These are phyloP conservation scores for Saturnispora ahearnii DNA, from an alignment of 805 yeast species.

Conservation along the genomic window DNA sequence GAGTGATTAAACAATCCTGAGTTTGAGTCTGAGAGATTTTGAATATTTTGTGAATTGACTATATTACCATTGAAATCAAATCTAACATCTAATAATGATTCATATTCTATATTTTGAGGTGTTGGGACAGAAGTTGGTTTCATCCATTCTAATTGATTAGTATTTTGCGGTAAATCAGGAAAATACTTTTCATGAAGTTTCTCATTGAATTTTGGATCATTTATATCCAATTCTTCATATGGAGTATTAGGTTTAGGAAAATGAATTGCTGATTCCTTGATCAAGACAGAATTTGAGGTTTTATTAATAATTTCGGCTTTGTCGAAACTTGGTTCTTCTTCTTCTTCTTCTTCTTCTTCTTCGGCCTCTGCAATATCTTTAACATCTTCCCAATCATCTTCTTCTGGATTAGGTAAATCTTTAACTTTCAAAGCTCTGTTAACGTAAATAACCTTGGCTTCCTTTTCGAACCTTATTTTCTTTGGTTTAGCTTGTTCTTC, in stretches of 20 bases:
- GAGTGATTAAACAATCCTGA: slow-evolving; percentile 90
- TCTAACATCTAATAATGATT: slow-evolving; percentile 59
- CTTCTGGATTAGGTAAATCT: slow-evolving; percentile 9
- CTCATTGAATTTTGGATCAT: slow-evolving; percentile 71
- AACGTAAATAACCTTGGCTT: slow-evolving; percentile 26
- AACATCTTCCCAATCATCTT: slow-evolving; percentile 41
- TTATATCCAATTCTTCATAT: slow-evolving; percentile 37
- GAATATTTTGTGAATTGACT: slow-evolving; percentile 32
- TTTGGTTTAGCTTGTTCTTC: slow-evolving; percentile 13
- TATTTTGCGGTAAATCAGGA: slow-evolving; percentile 82
- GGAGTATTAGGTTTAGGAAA: slow-evolving; percentile 47
- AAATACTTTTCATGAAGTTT: slow-evolving; percentile 77
- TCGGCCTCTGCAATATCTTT: slow-evolving; percentile 40
- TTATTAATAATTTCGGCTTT: slow-evolving; percentile 31
- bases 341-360: slow-evolving; percentile 6
- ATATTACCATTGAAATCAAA: slow-evolving; percentile 84
- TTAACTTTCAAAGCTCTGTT: slow-evolving; percentile 11
- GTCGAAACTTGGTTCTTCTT: slow-evolving; percentile 36
- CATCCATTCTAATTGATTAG: slow-evolving; percentile 88
- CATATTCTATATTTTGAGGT: slow-evolving; percentile 33
- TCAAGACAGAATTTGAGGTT: slow-evolving; percentile 28
- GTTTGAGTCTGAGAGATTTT: slow-evolving; percentile 8
- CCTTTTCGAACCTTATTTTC: slow-evolving; percentile 25
- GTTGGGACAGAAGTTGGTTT: slow-evolving; percentile 42
- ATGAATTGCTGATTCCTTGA: slow-evolving; percentile 41